Evolutionary conservation across 164 flowering plant species (phyloP), one percentile per base, ranked within the genome.

Genomic region (Piper betle): DNA sequence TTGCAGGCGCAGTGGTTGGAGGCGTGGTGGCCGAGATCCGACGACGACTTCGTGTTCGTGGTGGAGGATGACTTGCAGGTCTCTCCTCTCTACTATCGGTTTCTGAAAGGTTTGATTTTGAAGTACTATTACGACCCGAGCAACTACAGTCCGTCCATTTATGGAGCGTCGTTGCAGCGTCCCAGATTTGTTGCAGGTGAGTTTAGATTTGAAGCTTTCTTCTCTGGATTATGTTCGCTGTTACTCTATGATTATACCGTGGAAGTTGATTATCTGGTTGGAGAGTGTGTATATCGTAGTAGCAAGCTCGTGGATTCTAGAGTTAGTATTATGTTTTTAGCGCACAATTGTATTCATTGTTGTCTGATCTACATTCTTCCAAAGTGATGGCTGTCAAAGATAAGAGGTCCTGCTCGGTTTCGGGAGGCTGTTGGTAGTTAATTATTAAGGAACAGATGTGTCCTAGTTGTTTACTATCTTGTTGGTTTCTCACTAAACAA

Each of bases 1-100:
- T 73, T 93, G 75, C 99, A 93, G 78, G 90, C 87, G 17, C 99
- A 93, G 82, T 93, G 99, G 99, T 62, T 93, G 58, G 97, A 93
- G 76, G 84, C 97, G 0, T 93, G 99, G 96, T 93, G 97, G 97
- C 97, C 98, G 8, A 63, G 73, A 20, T 80, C 85, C 2, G 92
- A 86, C 52, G 68, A 88, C 20, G 98, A 93, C 73, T 93, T 93
- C 67, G 97, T 80, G 0, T 93, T 93, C 59, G 83, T 93, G 25
- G 97, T 93, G 52, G 97, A 93, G 68, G 98, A 93, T 69, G 98
- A 93, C 79, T 74, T 93, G 75, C 91, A 93, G 80, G 75, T 93
- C 58, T 90, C 97, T 1, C 84, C 86, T 4, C 75, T 90, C 15
- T 93, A 75, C 66, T 93, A 84, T 61, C 74, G 72, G 81, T 90